phyloP scores from a whole-genome alignment of 2,329 filamentous ascomycete species.

The Ascosphaera pollenicola region DNA sequence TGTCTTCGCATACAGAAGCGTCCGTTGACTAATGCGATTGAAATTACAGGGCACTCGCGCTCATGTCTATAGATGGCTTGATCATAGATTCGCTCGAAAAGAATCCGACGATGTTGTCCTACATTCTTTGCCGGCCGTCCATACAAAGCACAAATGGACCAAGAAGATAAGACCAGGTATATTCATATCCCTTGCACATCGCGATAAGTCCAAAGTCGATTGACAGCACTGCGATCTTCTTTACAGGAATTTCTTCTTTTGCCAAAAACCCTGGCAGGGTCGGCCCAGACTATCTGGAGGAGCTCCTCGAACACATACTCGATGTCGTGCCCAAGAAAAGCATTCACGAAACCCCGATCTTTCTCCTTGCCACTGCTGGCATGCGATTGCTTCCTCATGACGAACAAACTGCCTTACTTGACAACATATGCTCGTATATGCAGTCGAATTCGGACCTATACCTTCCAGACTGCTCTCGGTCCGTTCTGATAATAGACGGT shows the following conservation, averaged over 20 bases:
- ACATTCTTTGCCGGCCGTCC: conserved; percentile 51
- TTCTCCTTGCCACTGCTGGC: conserved; percentile 85
- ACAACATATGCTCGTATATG: conserved; percentile 65
- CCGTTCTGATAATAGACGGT: conserved; percentile 86
- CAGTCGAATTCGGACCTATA: conserved; percentile 55
- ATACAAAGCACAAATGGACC: conserved; percentile 68
- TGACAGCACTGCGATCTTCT: not conserved
- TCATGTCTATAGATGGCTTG: conserved; percentile 86
- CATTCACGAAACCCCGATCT: conserved; percentile 69
- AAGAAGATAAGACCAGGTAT: conserved; percentile 81
- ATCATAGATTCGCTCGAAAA: conserved; percentile 43
- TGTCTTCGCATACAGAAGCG: conserved; percentile 4
- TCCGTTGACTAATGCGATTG: conserved; percentile 4
- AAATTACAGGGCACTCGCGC: conserved; percentile 51
- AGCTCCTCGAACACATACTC: conserved; percentile 62
- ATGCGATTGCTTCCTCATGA: conserved; percentile 63
- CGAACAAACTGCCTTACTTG: conserved; percentile 51
- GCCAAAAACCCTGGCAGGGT: conserved; percentile 53
- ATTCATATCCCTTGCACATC: conserved; percentile 2
- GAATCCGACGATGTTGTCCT: conserved; percentile 37
- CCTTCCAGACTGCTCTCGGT: conserved; percentile 69
- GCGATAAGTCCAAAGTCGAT: not conserved
- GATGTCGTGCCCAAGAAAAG: conserved; percentile 54
- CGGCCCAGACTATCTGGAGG: conserved; percentile 59
- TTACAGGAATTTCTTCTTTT: conserved; percentile 58